phyloP scores from a whole-genome alignment of 768 basidiomycete genomes.

The Russula lepida region DNA sequence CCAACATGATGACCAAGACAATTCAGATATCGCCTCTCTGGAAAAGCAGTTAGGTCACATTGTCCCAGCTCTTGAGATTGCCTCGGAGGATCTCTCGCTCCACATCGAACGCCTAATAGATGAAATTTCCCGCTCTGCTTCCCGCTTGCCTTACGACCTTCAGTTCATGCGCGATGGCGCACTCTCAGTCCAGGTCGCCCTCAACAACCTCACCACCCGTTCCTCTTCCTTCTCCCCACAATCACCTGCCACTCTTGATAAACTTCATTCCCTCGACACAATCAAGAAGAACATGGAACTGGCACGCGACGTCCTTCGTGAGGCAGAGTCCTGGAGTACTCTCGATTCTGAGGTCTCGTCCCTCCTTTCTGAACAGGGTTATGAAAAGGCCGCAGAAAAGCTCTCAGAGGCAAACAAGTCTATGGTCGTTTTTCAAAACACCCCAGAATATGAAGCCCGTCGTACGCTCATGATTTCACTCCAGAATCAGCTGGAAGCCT shows the following conservation, averaged over 20 bases:
- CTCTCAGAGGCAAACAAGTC: slow-evolving; percentile 82
- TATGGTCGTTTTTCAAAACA: slow-evolving; percentile 90
- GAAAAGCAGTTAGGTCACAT: slow-evolving; percentile 71
- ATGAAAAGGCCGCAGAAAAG: slow-evolving; percentile 85
- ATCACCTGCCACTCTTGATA: slow-evolving; percentile 62
- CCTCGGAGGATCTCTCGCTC: slow-evolving; percentile 80
- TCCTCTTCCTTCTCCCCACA: slow-evolving; percentile 46
- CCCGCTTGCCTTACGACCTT: slow-evolving; percentile 88
- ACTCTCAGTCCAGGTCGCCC: slow-evolving; percentile 56
- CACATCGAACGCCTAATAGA: slow-evolving; percentile 84
- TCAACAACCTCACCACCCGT: slow-evolving; percentile 53
- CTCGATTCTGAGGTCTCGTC: slow-evolving; percentile 88
- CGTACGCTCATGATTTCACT: slow-evolving; percentile 82
- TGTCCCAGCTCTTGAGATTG: slow-evolving; percentile 72
- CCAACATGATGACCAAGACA: background rate
- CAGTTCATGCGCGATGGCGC: slow-evolving; percentile 97
- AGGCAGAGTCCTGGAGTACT: slow-evolving; percentile 95
- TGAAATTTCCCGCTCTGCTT: slow-evolving; percentile 85
- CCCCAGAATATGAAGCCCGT: slow-evolving; percentile 82
- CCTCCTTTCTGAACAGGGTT: slow-evolving; percentile 69
- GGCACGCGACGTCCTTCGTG: slow-evolving; percentile 79
- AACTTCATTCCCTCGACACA: slow-evolving; percentile 72
- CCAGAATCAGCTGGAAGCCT: slow-evolving; percentile 92
- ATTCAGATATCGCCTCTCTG: slow-evolving; percentile 35
- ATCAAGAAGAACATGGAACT: slow-evolving; percentile 84